These are phyloP conservation scores for Moniliella sp. DNA, from an alignment of 1,284 basidiomycete species.

Conservation along the genomic window DNA sequence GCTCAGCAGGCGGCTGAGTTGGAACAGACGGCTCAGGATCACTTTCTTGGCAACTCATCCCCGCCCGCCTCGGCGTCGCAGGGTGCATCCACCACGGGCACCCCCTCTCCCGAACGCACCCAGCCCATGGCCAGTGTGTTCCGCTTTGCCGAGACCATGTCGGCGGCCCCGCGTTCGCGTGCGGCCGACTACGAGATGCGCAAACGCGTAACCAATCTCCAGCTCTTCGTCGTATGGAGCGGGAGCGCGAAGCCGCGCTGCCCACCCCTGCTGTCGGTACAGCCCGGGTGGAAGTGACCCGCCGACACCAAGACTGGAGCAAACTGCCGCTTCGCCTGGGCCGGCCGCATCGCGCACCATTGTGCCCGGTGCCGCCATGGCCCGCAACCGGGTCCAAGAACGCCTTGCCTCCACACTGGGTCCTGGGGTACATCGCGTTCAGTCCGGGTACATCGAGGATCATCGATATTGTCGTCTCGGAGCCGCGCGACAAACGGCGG, in stretches of 20 bases:
- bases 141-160: background rate
- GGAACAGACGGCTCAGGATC: background rate
- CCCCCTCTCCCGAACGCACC: background rate
- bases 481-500: background rate
- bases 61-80: background rate
- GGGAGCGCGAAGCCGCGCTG: background rate
- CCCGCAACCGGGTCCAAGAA: no score
- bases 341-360: no score
- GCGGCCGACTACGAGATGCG: background rate
- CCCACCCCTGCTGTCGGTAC: no score
- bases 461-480: conserved; percentile 8
- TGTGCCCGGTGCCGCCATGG: background rate
- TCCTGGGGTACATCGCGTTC: background rate
- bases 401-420: no score
- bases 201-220: background rate
- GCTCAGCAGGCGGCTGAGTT: background rate
- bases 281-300: no score
- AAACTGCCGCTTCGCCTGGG: no score
- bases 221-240: background rate
- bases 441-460: conserved; percentile 2
- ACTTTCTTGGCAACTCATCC: background rate
- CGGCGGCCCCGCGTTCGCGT: background rate
- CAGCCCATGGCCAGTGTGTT: background rate
- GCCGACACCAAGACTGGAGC: no score
- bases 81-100: background rate